phyloP scores from a whole-genome alignment of 768 basidiomycete genomes.

The Butyriboletus loyo region DNA sequence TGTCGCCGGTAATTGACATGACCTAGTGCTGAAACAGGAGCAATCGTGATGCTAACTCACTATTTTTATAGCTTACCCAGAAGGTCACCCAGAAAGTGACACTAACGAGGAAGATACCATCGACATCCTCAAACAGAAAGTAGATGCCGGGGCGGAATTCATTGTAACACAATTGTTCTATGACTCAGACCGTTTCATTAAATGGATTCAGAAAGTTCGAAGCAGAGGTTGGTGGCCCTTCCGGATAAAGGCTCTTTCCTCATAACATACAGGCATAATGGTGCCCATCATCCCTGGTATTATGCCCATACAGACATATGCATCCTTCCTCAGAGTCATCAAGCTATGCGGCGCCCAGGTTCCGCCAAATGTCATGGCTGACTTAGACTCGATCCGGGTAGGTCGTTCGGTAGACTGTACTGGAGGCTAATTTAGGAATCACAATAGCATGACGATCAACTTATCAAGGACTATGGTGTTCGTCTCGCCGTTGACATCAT shows the following conservation, averaged over 20 bases:
- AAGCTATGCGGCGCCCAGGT: conserved; percentile 84
- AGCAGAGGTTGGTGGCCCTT: conserved; percentile 52
- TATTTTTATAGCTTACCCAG: conserved; percentile 71
- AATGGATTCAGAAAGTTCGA: conserved; percentile 74
- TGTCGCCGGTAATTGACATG: conserved; percentile 67
- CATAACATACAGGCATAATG: conserved; percentile 62
- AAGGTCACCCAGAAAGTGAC: conserved; percentile 71
- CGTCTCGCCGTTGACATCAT: conserved; percentile 82
- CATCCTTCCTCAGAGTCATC: conserved; percentile 86
- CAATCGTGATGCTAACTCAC: background rate
- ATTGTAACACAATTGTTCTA: conserved; percentile 97
- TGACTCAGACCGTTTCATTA: conserved; percentile 82
- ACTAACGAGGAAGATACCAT: conserved; percentile 62
- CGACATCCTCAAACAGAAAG: conserved; percentile 74
- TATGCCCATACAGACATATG: conserved; percentile 97
- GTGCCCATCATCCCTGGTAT: conserved; percentile 93
- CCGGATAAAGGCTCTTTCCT: background rate
- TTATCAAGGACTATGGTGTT: conserved; percentile 95
- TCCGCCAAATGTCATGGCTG: conserved; percentile 60
- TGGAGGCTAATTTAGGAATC: background rate
- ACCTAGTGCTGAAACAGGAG: background rate
- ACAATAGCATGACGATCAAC: conserved; percentile 84
- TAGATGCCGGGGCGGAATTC: conserved; percentile 94
- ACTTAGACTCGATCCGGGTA: conserved; percentile 76
- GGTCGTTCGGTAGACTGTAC: conserved; percentile 17